Evolutionary conservation across 306 rosid species (phyloP), one percentile per base, ranked within the genome.

Genomic region (Psophocarpus tetragonolobus): DNA sequence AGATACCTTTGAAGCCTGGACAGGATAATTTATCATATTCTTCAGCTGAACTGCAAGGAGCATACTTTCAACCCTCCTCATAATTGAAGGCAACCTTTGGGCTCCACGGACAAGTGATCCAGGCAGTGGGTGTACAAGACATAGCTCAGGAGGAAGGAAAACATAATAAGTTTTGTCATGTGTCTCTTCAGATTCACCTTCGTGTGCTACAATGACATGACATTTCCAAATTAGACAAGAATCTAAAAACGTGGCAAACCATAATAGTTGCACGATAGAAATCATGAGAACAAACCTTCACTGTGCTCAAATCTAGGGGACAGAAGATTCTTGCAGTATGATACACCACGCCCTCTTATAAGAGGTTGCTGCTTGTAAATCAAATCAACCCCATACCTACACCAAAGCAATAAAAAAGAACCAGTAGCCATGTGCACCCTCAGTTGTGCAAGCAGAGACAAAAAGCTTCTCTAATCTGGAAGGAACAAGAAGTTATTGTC

Each of bases 1-100:
- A 42, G 68, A 69, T 83, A 92, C 99, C 97, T 91, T 92, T 47
- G 75, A 87, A 75, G 96, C 80, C 45, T 85, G 92, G 72, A 95
- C 94, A 23, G 91, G 90, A 84, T 85, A 87, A 65, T 80, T 75
- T 80, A 95, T 95, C 79, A 87, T 80, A 68, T 86, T 87, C 82
- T 81, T 92, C 58, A 95, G 92, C 87, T 95, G 92, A 80, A 95
- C 66, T 0, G 99, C 97, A 62, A 95, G 99, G 47, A 95, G 90
- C 97, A 92, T 92, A 84, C 99, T 95, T 89, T 95, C 99, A 75
- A 95, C 91, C 86, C 99, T 89, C 92, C 96, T 91, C 99, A 95
- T 95, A 85, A 92, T 90, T 44, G 99, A 95, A 44, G 99, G 99
- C 77, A 95, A 82, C 87, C 99, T 90, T 77, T 95, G 99, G 72